A percentile compares a stretch with the other conserved stretches of the same genome.
These are phyloP conservation scores for Daphne laureola DNA, from an alignment of 441 rosid species.

Conservation along the genomic window DNA sequence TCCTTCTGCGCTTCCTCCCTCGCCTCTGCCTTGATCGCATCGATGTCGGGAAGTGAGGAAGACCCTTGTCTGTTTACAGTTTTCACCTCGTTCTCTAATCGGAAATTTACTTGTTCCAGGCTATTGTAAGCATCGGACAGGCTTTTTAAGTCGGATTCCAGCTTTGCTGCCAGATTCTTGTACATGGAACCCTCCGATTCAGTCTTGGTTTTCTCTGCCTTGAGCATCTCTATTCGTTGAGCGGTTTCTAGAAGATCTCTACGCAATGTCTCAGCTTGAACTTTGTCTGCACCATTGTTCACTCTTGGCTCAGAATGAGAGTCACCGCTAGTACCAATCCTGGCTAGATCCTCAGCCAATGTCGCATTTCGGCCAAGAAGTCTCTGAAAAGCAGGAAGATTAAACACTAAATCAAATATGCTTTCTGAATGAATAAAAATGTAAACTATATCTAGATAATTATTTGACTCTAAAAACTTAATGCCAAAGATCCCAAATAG, in stretches of 20 bases:
- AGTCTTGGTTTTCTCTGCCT: conserved; percentile 51
- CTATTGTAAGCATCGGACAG: conserved; percentile 78
- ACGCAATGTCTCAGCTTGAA: conserved; percentile 54
- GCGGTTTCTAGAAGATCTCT: conserved; percentile 70
- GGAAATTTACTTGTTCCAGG: conserved; percentile 67
- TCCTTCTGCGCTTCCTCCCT: conserved; percentile 89
- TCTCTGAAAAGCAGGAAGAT: conserved; percentile 25
- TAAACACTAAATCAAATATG: conserved; percentile 9
- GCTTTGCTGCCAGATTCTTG: conserved; percentile 54
- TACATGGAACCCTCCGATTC: conserved; percentile 58
- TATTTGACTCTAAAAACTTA: too few relatives aligned
- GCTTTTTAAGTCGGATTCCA: conserved; percentile 71
- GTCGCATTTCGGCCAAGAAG: conserved; percentile 73
- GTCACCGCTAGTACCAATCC: conserved; percentile 43
- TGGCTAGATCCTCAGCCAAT: conserved; percentile 75
- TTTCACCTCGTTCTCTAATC: conserved; percentile 59
- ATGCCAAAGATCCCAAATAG: too few relatives aligned
- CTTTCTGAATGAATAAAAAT: not conserved
- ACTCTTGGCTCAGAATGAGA: conserved; percentile 43
- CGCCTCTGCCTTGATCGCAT: conserved; percentile 62
- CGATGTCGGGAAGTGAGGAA: conserved; percentile 35
- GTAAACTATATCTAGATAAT: too few relatives aligned
- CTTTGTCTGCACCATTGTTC: conserved; percentile 46
- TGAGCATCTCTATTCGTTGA: conserved; percentile 57
- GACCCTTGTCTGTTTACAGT: conserved; percentile 50